A percentile compares a stretch with the other conserved stretches of the same genome.
These are phyloP conservation scores for Auricularia sp. DNA, from an alignment of 768 basidiomycete species.

Conservation along the genomic window DNA sequence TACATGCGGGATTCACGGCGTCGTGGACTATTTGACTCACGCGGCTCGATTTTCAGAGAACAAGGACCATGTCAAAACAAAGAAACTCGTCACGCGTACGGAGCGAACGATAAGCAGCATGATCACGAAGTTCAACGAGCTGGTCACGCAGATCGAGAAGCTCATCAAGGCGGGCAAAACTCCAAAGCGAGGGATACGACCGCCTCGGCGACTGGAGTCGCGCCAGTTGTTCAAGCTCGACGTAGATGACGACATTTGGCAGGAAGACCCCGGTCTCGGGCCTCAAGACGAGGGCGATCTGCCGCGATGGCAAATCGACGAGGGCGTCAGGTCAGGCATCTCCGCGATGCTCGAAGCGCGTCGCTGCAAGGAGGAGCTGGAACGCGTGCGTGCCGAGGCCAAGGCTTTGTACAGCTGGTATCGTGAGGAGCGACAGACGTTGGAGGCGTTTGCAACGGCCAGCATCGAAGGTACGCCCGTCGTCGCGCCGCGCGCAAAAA, in stretches of 20 bases:
- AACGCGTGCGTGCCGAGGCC: not conserved
- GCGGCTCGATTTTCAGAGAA: not conserved
- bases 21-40: no score
- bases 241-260: not conserved
- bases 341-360: not conserved
- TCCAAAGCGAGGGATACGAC: not conserved
- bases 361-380: not conserved
- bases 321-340: not conserved
- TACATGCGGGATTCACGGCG: no score
- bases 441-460: no score
- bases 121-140: not conserved
- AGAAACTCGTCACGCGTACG: not conserved
- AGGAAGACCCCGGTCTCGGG: not conserved
- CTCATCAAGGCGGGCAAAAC: not conserved
- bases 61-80: not conserved
- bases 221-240: not conserved
- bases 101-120: not conserved
- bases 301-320: not conserved
- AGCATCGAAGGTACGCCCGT: no score
- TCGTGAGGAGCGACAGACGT: not conserved
- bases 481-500: no score
- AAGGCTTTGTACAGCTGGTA: not conserved
- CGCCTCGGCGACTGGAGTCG: not conserved
- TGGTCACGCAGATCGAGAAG: not conserved
- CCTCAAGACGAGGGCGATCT: not conserved